Percentiles rank a stretch among this genome's conserved stretches.
Evolutionary conservation across 1,284 basidiomycete genomes (phyloP).

Genomic region (Violaceomyces palustris): DNA sequence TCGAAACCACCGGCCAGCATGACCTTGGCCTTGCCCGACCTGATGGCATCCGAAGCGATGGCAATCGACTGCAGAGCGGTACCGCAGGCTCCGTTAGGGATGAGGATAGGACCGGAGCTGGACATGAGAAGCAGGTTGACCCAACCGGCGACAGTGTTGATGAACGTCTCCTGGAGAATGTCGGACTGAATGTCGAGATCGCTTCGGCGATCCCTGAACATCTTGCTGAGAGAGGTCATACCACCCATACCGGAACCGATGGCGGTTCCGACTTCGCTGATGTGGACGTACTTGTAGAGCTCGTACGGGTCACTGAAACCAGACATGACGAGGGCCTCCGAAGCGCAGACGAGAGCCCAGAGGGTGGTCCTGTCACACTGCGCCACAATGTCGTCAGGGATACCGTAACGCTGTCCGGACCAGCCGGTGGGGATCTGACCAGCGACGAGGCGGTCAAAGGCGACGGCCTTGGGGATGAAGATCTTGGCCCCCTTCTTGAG

Average conservation of each 20-base stretch:
- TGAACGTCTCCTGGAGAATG: constrained; percentile 84
- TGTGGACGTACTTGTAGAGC: constrained; percentile 76
- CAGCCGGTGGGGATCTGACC: constrained; percentile 96
- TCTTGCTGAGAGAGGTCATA: constrained; percentile 59
- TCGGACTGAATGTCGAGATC: constrained; percentile 98
- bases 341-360: constrained; percentile 90
- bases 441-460: constrained; percentile 87
- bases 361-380: constrained; percentile 91
- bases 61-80: constrained; percentile 96
- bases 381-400: constrained; percentile 92
- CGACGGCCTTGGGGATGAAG: constrained; percentile 88
- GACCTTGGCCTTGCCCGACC: constrained; percentile 93
- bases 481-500: constrained; percentile 97
- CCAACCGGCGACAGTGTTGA: constrained; percentile 67
- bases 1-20: constrained; percentile 99
- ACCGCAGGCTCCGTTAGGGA: constrained; percentile 96
- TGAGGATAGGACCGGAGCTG: constrained; percentile 80
- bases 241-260: constrained; percentile 87
- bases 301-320: constrained; percentile 93
- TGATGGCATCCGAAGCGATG: constrained; percentile 91
- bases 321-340: constrained; percentile 89
- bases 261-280: constrained; percentile 69
- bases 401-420: constrained; percentile 90
- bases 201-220: constrained; percentile 98
- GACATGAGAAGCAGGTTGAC: constrained; percentile 71